A percentile compares a stretch with the other conserved stretches of the same genome.
These are phyloP conservation scores for Geranium rotundifolium DNA, from an alignment of 345 rosid species.

Conservation along the genomic window DNA sequence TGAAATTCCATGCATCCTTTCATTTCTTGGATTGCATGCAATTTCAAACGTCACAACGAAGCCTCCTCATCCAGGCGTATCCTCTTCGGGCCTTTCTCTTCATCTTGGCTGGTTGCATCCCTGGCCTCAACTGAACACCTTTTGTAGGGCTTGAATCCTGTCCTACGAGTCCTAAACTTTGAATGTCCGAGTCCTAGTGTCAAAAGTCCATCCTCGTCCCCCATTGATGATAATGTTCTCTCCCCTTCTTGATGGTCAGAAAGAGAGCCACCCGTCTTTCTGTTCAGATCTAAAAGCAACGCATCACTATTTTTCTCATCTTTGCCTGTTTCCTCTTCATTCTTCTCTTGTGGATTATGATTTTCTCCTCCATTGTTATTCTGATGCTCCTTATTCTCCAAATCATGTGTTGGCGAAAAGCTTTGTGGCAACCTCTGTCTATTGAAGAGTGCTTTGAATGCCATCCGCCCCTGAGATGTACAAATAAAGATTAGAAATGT, in stretches of 20 bases:
- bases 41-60: conserved; percentile 29
- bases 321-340: conserved; percentile 1
- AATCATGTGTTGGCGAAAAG: conserved; percentile 57
- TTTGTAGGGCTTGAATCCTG: conserved; percentile 92
- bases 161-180: conserved; percentile 42
- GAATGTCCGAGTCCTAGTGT: conserved; percentile 45
- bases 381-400: conserved; percentile 14
- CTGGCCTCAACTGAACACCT: conserved; percentile 75
- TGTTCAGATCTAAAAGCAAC: conserved; percentile 40
- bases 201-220: conserved; percentile 29
- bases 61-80: conserved; percentile 70
- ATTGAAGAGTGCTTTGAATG: conserved; percentile 83
- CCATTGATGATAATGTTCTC: conserved; percentile 9
- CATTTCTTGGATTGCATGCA: conserved; percentile 22
- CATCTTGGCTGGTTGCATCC: conserved; percentile 35
- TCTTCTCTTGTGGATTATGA: conserved; percentile 25
- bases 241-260: conserved; percentile 26
- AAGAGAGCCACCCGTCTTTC: conserved; percentile 15
- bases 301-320: conserved; percentile 17
- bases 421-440: conserved; percentile 80
- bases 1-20: conserved; percentile 19
- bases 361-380: conserved; percentile 22
- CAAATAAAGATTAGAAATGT: not conserved
- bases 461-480: conserved; percentile 63
- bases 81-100: conserved; percentile 70